Conservation (phyloP, 2,329 filamentous ascomycete species). For the Elsinoe fawcettii region DNA sequence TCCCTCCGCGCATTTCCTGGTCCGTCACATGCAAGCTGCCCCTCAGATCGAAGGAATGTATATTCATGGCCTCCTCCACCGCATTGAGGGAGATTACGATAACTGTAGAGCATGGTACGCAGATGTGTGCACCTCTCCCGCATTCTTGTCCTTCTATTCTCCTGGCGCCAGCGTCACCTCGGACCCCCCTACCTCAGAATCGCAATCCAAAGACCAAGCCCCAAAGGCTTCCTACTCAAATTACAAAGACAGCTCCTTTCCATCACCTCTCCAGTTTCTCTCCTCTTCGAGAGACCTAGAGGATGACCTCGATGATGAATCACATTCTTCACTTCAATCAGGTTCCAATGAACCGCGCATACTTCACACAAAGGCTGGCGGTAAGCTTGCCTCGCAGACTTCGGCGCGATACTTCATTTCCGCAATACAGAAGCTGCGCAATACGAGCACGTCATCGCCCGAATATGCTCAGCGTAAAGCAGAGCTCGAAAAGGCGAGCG, state of each 20-base stretch:
- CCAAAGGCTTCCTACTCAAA: background rate
- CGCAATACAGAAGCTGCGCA: constrained; percentile 33
- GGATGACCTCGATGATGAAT: constrained; percentile 2
- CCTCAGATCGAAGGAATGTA: constrained; percentile 46
- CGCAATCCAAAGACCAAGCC: no score
- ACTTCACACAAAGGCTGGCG: background rate
- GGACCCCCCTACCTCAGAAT: background rate
- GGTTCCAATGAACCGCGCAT: background rate
- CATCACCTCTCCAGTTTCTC: constrained; percentile 30
- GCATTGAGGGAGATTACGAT: constrained; percentile 44
- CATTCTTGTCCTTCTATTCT: constrained; percentile 31
- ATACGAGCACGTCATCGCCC: constrained; percentile 8
- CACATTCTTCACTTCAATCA: background rate
- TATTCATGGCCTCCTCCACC: constrained; percentile 44
- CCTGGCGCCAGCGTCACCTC: constrained; percentile 21
- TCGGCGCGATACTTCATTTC: constrained; percentile 28
- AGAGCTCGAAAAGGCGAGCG: constrained; percentile 30
- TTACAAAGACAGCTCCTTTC: constrained; percentile 9
- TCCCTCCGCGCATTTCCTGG: constrained; percentile 44
- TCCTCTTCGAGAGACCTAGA: constrained; percentile 20
- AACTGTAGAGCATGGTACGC: constrained; percentile 44
- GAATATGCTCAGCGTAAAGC: constrained; percentile 25
- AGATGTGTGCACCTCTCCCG: constrained; percentile 35
- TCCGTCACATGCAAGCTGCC: constrained; percentile 44
- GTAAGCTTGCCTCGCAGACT: constrained; percentile 19